Percentiles rank a stretch among this genome's conserved stretches.
These are phyloP conservation scores for Aspergillus oerlinghausenensis DNA, from an alignment of 2,329 filamentous ascomycete genomes.

Conservation along the genomic window DNA sequence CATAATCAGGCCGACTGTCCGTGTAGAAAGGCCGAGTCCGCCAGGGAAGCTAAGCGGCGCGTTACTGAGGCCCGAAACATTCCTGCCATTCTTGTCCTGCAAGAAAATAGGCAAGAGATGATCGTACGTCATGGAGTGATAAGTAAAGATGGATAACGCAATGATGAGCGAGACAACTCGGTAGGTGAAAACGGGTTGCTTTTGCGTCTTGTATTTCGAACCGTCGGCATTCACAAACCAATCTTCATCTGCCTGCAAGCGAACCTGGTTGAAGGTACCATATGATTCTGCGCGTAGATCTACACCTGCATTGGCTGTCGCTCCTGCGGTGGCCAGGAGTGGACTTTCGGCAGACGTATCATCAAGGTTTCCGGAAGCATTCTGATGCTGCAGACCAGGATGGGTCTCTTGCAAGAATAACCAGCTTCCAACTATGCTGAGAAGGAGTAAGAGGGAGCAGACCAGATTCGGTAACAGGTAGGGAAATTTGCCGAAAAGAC, in stretches of 20 bases:
- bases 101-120: constrained; percentile 90
- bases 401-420: constrained; percentile 84
- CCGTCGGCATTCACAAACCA: constrained; percentile 51
- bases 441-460: constrained; percentile 68
- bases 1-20: constrained; percentile 65
- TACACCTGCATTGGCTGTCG: constrained; percentile 66
- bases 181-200: constrained; percentile 52
- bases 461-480: constrained; percentile 87
- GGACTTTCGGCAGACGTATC: constrained; percentile 61
- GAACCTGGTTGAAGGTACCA: constrained; percentile 63
- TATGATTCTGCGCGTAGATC: constrained; percentile 75
- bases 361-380: constrained; percentile 35
- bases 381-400: constrained; percentile 66
- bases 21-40: constrained; percentile 61
- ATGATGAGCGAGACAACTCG: constrained; percentile 70
- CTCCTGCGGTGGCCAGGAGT: constrained; percentile 69
- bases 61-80: constrained; percentile 19
- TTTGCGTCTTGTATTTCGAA: constrained; percentile 30
- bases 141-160: constrained; percentile 86
- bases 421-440: constrained; percentile 77
- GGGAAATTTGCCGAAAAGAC: constrained; percentile 72
- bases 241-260: constrained; percentile 49
- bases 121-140: constrained; percentile 93
- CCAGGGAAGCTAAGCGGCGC: constrained; percentile 56
- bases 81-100: constrained; percentile 58